A percentile compares a stretch with the other conserved stretches of the same genome.
Evolutionary conservation across 129 eudicot species (phyloP).

Genomic region (Flaveria brownii): DNA sequence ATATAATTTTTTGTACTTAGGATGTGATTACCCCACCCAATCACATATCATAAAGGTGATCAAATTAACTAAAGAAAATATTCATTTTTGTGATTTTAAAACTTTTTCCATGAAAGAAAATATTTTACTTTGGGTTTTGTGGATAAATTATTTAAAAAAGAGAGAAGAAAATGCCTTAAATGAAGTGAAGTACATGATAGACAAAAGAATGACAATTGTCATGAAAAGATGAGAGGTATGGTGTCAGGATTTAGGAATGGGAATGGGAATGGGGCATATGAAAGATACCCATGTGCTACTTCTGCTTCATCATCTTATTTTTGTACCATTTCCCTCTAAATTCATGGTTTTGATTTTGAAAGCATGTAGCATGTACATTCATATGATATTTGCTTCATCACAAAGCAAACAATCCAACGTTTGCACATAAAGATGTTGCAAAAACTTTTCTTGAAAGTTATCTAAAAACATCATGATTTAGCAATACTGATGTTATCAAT

Average conservation of each 20-base stretch:
- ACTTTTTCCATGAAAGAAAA: too few species aligned
- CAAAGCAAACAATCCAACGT: neutral
- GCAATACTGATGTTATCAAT: too few species aligned
- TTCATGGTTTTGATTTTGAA: neutral
- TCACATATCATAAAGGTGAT: too few species aligned
- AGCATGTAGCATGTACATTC: neutral
- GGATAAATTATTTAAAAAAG: too few species aligned
- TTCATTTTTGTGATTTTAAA: too few species aligned
- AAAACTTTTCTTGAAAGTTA: neutral
- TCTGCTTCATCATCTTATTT: slow-evolving; percentile 23
- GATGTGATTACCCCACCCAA: too few species aligned
- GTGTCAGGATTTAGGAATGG: slow-evolving; percentile 8
- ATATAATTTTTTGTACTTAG: too few species aligned
- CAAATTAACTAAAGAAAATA: too few species aligned
- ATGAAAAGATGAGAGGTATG: slow-evolving; percentile 27
- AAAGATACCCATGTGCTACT: slow-evolving; percentile 36
- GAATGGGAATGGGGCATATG: slow-evolving; percentile 15
- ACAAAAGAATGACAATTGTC: slow-evolving; percentile 26
- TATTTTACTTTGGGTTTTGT: too few species aligned
- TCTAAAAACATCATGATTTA: too few species aligned
- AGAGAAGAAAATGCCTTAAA: neutral
- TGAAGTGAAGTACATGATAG: slow-evolving; percentile 10
- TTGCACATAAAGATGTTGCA: neutral
- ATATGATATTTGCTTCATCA: neutral
- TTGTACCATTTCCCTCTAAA: slow-evolving; percentile 14